phyloP scores from a whole-genome alignment of 306 rosid species.

The Myrica gale region DNA sequence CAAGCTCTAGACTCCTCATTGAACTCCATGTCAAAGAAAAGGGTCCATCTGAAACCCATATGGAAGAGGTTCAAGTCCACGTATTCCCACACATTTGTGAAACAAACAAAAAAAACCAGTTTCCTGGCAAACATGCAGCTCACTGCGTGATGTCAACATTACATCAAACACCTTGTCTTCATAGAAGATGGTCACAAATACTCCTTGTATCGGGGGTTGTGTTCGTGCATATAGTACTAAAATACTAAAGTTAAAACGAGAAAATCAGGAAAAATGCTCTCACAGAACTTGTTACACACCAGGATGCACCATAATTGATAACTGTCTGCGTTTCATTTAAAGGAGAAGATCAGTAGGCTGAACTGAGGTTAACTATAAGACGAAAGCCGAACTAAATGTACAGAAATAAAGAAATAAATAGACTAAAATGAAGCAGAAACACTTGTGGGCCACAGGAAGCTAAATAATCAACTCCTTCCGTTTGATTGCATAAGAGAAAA shows the following conservation, averaged over 20 bases:
- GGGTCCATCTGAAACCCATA: not conserved
- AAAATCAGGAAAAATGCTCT: not conserved
- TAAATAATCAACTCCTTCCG: too few relatives aligned
- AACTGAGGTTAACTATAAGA: not conserved
- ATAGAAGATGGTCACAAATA: not conserved
- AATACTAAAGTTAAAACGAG: not conserved
- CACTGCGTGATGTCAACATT: not conserved
- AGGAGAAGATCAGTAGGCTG: not conserved
- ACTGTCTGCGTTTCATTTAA: conserved; percentile 59
- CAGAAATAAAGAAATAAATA: not conserved
- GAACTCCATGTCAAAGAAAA: too few relatives aligned
- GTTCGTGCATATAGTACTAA: not conserved
- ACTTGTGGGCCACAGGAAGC: not conserved
- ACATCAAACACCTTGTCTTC: conserved; percentile 40
- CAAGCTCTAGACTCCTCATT: too few relatives aligned
- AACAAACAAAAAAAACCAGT: not conserved
- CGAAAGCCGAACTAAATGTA: not conserved
- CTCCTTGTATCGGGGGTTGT: not conserved
- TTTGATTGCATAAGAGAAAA: too few relatives aligned
- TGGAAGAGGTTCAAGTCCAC: not conserved
- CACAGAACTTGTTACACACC: conserved; percentile 39
- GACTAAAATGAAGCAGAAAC: too few relatives aligned
- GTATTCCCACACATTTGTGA: not conserved
- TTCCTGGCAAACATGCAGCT: not conserved
- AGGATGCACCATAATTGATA: conserved; percentile 88